Evolutionary conservation across 495 filamentous ascomycete genomes (phyloP).

Genomic region (Penicillium canariense): DNA sequence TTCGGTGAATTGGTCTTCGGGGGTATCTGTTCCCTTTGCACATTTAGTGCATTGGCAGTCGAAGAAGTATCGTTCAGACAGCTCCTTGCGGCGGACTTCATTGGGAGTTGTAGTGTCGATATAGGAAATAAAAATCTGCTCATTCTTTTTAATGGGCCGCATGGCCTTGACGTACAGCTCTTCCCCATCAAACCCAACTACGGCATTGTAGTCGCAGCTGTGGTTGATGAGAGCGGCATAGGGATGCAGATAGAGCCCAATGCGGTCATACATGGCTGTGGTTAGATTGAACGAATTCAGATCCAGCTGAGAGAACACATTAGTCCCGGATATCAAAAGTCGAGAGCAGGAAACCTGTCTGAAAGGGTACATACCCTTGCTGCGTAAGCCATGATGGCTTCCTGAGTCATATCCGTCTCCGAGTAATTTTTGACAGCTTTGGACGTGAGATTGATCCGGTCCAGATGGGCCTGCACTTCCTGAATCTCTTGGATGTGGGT

Average conservation of each 20-base stretch:
- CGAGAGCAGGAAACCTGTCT: not conserved
- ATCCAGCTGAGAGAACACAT: constrained; percentile 37
- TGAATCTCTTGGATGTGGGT: constrained; percentile 48
- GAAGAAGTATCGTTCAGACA: constrained; percentile 63
- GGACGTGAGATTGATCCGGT: constrained; percentile 50
- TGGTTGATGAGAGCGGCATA: constrained; percentile 62
- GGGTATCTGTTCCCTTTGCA: constrained; percentile 24
- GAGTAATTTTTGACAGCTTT: constrained; percentile 55
- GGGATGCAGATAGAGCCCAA: constrained; percentile 62
- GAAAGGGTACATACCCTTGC: constrained; percentile 38
- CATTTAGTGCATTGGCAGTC: constrained; percentile 61
- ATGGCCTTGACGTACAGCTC: constrained; percentile 46
- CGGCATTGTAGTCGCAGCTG: constrained; percentile 67
- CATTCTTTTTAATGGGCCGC: constrained; percentile 46
- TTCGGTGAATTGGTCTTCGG: constrained; percentile 18
- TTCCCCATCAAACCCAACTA: constrained; percentile 59
- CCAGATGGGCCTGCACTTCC: constrained; percentile 37
- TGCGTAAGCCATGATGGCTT: constrained; percentile 38
- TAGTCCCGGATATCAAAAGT: not conserved
- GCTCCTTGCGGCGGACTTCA: constrained; percentile 45
- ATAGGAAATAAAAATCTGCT: constrained; percentile 70
- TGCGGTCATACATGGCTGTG: constrained; percentile 53
- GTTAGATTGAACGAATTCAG: constrained; percentile 62
- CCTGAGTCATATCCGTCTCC: constrained; percentile 37
- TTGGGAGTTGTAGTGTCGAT: constrained; percentile 57